phyloP scores from a whole-genome alignment of 352 stramenopile species.

The Globisporangium mamillatum region DNA sequence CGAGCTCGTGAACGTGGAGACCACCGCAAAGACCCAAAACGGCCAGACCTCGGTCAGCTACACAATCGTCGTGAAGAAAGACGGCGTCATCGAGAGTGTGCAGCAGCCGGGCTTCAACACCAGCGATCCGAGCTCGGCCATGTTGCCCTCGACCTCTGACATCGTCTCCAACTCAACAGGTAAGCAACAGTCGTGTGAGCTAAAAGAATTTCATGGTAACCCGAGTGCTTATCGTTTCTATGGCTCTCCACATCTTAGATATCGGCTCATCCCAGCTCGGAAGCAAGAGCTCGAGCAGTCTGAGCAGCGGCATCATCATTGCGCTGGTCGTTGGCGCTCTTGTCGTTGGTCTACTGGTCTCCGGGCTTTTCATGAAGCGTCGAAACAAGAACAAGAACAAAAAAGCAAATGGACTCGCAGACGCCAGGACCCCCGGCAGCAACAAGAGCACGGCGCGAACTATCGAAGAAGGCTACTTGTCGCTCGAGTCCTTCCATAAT shows the following conservation, averaged over 20 bases:
- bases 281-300: background rate
- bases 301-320: slow-evolving; percentile 11
- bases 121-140: background rate
- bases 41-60: slow-evolving; percentile 35
- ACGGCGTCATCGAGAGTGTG: slow-evolving; percentile 18
- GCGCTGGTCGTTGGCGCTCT: slow-evolving; percentile 13
- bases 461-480: slow-evolving; percentile 5
- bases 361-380: slow-evolving; percentile 12
- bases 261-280: background rate
- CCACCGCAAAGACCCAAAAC: slow-evolving; percentile 24
- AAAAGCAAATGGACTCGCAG: background rate
- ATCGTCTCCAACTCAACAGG: slow-evolving; percentile 10
- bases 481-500: slow-evolving; percentile 7
- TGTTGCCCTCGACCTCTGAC: background rate
- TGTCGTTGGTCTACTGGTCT: slow-evolving; percentile 12
- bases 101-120: slow-evolving; percentile 16
- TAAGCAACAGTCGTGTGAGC: background rate
- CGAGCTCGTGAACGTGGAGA: slow-evolving; percentile 36
- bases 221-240: background rate
- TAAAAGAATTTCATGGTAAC: background rate
- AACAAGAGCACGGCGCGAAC: slow-evolving; percentile 1
- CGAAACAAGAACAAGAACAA: background rate
- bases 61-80: slow-evolving; percentile 37
- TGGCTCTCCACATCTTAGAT: background rate
- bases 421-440: background rate